Base-by-base conservation (phyloP, 164 flowering plant genomes). In the Aristolochia contorta region DNA sequence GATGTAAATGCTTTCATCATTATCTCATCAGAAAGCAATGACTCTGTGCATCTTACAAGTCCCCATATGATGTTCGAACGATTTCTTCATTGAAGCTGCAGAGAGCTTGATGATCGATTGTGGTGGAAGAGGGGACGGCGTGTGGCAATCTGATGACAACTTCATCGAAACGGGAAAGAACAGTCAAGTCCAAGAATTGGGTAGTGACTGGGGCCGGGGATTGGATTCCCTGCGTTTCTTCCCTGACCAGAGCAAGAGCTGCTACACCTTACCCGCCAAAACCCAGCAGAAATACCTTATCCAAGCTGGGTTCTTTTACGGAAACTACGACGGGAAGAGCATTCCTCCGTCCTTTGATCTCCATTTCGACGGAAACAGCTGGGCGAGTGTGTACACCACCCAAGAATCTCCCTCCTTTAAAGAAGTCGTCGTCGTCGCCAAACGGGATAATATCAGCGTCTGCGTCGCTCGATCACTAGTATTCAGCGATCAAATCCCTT, bases 301-400 rank as follows among this genome's bases (percentile, higher is more conserved):
- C 13, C 65, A 57, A 12, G 67, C 64, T 5, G 51, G 32, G 16
- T 71, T 71, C 54, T 46, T 54, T 27, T 71, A 71, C 20, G 71
- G 75, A 21, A 71, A 66, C 55, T 66, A 66, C 22, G 74, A 66
- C 20, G 64, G 67, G 2, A 47, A 6, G 19, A 21, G 23, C 16
- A 54, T 13, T 2, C 70, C 67, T 8, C 74, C 67, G 21, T 62
- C 67, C 6, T 66, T 71, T 20, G 67, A 71, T 47, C 67, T 66
- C 23, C 63, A 54, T 46, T 62, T 66, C 24, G 60, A 71, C n/a
- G 74, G 70, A 4, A 58, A 62, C 24, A 47, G 18, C 13, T 71
- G 74, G 74, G 56, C 64, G 13, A 53, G 57, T 2, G 64, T 71
- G 2, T 56, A 23, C 22, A 62, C 64, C 46, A 16, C 32, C 0